A percentile compares a stretch with the other conserved stretches of the same genome.
phyloP scores from a whole-genome alignment of 1,284 basidiomycete species.

The Ceratobasidium sp. region DNA sequence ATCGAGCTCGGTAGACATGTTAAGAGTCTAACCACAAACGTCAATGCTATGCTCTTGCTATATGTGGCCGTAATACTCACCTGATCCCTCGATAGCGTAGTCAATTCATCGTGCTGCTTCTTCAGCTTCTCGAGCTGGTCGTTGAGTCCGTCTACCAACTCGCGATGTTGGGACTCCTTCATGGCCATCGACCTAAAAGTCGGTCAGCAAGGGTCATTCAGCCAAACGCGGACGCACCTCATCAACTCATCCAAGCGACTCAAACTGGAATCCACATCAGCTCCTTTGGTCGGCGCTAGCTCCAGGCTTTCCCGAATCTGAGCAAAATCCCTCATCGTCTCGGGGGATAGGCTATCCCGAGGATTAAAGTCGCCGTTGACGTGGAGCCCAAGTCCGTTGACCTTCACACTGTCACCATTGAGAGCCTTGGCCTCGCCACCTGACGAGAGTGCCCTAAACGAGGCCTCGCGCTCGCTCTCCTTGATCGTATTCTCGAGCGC shows the following conservation, averaged over 20 bases:
- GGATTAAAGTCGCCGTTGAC: conserved; percentile 46
- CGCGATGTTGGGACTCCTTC: conserved; percentile 86
- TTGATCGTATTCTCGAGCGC: conserved; percentile 73
- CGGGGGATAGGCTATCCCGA: conserved; percentile 60
- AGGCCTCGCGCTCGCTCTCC: conserved; percentile 46
- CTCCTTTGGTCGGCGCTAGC: conserved; percentile 48
- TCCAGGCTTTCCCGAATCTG: conserved; percentile 67
- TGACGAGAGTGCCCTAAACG: conserved; percentile 35
- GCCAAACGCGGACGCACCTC: conserved; percentile 61
- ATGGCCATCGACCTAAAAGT: conserved; percentile 84
- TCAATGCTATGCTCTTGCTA: conserved; percentile 5
- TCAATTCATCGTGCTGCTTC: conserved; percentile 80
- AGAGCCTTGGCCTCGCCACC: conserved; percentile 42
- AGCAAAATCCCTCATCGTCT: conserved; percentile 72
- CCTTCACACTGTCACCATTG: not conserved
- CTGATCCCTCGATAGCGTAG: conserved; percentile 79
- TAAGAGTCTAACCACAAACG: conserved; percentile 62
- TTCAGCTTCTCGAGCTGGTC: conserved; percentile 70
- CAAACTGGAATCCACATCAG: conserved; percentile 70
- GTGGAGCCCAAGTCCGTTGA: conserved; percentile 26
- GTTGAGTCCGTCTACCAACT: conserved; percentile 73
- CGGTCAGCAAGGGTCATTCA: not conserved
- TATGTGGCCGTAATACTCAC: conserved; percentile 50
- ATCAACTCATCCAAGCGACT: conserved; percentile 84
- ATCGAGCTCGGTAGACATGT: conserved; percentile 86